Percentiles rank a stretch among this genome's conserved stretches.
Conservation (phyloP, 371 early-diverging fungal genomes). For the Apophysomyces sp. region DNA sequence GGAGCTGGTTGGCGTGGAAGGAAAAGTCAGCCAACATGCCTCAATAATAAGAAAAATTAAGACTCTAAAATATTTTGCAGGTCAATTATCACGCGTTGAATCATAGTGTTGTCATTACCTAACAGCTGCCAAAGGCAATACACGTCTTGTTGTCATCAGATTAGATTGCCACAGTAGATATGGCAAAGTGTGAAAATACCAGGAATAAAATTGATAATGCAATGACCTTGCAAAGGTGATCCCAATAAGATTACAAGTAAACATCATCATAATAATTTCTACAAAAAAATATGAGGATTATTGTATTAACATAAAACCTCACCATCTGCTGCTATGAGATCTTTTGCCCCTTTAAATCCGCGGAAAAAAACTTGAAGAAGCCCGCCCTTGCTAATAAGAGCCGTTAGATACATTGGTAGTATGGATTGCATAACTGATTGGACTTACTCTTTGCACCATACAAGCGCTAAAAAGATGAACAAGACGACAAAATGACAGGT, state of each 20-base stretch:
- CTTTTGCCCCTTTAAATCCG: slow-evolving; percentile 24
- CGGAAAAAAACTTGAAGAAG: slow-evolving; percentile 39
- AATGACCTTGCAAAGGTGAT: slow-evolving; percentile 85
- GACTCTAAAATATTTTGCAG: slow-evolving; percentile 13
- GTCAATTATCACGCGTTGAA: not conserved
- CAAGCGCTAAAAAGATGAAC: slow-evolving; percentile 51
- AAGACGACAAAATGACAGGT: slow-evolving; percentile 60
- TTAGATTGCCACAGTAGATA: slow-evolving; percentile 66
- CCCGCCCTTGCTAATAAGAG: slow-evolving; percentile 42
- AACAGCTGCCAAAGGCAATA: not conserved
- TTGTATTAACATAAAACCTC: not conserved
- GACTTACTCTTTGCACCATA: slow-evolving; percentile 59
- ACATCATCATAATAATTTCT: slow-evolving; percentile 72
- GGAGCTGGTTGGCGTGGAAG: slow-evolving; percentile 40
- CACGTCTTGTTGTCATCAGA: slow-evolving; percentile 5
- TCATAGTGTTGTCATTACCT: slow-evolving; percentile 1
- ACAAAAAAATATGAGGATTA: slow-evolving; percentile 11
- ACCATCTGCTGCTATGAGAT: not conserved
- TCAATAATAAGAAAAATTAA: slow-evolving; percentile 43
- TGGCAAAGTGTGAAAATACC: slow-evolving; percentile 89
- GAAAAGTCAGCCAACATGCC: slow-evolving; percentile 49
- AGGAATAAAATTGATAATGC: slow-evolving; percentile 95
- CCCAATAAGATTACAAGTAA: slow-evolving; percentile 85
- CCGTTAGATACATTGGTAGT: no score
- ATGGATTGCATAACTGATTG: no score